Base-by-base conservation (phyloP, 192 early-diverging fungal species). In the Chytriomyces confervae region DNA sequence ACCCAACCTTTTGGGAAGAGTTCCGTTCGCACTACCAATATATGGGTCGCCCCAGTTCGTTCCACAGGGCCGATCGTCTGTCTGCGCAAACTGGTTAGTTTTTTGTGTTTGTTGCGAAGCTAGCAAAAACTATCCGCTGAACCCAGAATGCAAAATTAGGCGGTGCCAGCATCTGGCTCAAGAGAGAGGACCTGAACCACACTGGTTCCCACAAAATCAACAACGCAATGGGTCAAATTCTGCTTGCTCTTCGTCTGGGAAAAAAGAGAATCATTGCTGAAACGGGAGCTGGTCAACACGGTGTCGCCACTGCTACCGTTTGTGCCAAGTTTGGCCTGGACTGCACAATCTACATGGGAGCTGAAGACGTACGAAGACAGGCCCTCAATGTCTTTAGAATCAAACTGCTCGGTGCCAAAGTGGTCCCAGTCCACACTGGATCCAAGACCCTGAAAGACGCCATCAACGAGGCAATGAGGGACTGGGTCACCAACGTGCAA, bases 191-290 rank as follows among this genome's bases (percentile, higher is more conserved):
- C 78, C 87, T 97, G 79, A 98, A 98, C 86, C 96, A 99, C 84
- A 99, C 97, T 49, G 97, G 97, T 61, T 95, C 96, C 50, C 97
- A 99, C 87, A 99, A 98, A 85, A 95, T 99, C 87, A 99, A 99
- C 86, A 99, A 99, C 69, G 96, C 96, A 11, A 83, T 99, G 49
- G 97, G 96, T 46, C 97, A 99, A 83, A 88, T 94, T 29, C 87
- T 99, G 68, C 84, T 99, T 29, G 97, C 97, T 50, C 94, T 95
- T 86, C 91, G 96, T 48, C 84, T 99, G 49, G 96, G 96, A 78
- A 99, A 99, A 88, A 92, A 89, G 68, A 90, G 96, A 77, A 98
- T 98, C 69, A 99, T 99, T 88, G 96, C 97, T 64, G 97, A 99
- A 79, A 99, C 97, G 11, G 96, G 97, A 61, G 96, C 97, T 62